Percentiles rank a stretch among this genome's conserved stretches.
These are phyloP conservation scores for Debaryomycetaceae sp. DNA, from an alignment of 1,139 yeast species.

Conservation along the genomic window DNA sequence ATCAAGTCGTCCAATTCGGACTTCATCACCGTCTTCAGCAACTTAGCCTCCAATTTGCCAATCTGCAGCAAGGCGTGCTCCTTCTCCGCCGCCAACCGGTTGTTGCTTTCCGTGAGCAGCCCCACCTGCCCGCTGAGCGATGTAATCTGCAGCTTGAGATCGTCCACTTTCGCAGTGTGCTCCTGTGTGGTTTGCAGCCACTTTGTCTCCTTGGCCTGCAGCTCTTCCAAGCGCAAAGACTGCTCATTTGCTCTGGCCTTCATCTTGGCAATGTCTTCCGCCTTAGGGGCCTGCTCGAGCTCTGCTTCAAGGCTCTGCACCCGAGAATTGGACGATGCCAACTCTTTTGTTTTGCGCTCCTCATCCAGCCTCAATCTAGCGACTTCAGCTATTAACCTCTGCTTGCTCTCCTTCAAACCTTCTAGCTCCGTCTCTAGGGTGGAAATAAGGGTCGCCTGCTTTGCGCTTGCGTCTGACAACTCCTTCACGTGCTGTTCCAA, in stretches of 20 bases:
- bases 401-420: no score
- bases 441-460: constrained; percentile 9
- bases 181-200: no score
- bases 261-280: constrained; percentile 7
- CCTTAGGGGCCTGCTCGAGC: constrained; percentile 1
- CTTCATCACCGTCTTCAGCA: constrained; percentile 40
- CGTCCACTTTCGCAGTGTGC: constrained; percentile 11
- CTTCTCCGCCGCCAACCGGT: constrained; percentile 2
- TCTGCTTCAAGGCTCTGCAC: constrained; percentile 7
- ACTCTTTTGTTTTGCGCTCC: constrained; percentile 9
- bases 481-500: constrained; percentile 6
- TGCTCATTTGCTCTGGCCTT: not conserved
- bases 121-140: constrained; percentile 11
- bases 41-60: constrained; percentile 4
- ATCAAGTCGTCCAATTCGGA: constrained; percentile 72
- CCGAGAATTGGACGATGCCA: constrained; percentile 9
- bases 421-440: no score
- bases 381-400: constrained; percentile 1
- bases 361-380: constrained; percentile 7
- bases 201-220: not conserved
- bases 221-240: not conserved
- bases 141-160: constrained; percentile 14
- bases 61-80: constrained; percentile 9
- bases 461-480: constrained; percentile 6
- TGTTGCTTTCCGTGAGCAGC: constrained; percentile 1